Percentiles rank a stretch among this genome's conserved stretches.
Evolutionary conservation across 345 rosid genomes (phyloP).

Genomic region (Populus tremula): DNA sequence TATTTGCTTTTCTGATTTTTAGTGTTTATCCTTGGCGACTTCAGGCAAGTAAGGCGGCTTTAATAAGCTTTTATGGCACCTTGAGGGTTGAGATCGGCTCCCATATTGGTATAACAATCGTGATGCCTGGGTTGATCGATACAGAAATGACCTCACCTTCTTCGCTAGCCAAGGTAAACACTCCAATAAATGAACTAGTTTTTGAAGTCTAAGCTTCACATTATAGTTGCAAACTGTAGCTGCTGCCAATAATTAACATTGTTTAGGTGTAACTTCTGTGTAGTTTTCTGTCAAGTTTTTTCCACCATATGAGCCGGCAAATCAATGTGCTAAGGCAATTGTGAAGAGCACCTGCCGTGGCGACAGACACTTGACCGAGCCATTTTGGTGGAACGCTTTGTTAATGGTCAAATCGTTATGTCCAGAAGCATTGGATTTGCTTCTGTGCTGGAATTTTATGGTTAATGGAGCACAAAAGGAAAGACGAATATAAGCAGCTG

Average conservation of each 20-base stretch:
- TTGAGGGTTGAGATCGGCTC: conserved; percentile 42
- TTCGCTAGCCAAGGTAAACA: too few relatives aligned
- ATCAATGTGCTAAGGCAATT: conserved; percentile 6
- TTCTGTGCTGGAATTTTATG: too few relatives aligned
- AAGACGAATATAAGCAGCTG: too few relatives aligned
- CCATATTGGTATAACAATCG: conserved; percentile 46
- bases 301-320: not conserved
- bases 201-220: too few relatives aligned
- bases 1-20: not conserved
- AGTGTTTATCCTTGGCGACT: not conserved
- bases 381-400: conserved; percentile 44
- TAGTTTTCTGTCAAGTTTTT: not conserved
- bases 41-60: conserved; percentile 44
- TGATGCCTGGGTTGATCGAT: conserved; percentile 35
- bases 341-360: conserved; percentile 42
- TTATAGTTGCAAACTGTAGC: too few relatives aligned
- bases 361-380: conserved; percentile 44
- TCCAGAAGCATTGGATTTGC: conserved; percentile 50
- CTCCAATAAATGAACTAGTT: too few relatives aligned
- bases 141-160: conserved; percentile 26
- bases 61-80: conserved; percentile 38
- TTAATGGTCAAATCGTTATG: conserved; percentile 45
- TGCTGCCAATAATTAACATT: not conserved
- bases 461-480: too few relatives aligned
- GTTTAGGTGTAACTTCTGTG: not conserved